Percentiles rank a stretch among this genome's conserved stretches.
Evolutionary conservation across 345 rosid genomes (phyloP).

Genomic region (Pelargonium nanum): DNA sequence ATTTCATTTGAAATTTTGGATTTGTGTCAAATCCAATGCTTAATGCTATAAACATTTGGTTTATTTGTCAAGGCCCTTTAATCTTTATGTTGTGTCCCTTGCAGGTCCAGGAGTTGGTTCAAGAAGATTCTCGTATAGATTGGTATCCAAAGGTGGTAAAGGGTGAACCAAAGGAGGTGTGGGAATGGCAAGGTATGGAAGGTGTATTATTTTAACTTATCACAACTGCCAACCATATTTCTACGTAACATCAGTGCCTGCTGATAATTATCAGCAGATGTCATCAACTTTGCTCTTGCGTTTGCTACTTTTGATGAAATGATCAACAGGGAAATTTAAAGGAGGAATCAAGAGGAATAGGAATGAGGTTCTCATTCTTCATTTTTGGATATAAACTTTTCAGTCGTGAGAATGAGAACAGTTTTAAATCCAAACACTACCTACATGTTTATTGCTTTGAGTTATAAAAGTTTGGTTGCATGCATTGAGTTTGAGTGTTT

Average conservation of each 20-base stretch:
- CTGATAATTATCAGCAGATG: too few species aligned
- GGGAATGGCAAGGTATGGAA: constrained; percentile 92
- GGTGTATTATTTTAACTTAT: background rate
- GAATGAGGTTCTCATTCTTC: too few species aligned
- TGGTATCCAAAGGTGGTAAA: constrained; percentile 65
- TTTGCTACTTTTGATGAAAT: too few species aligned
- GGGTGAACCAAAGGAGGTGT: constrained; percentile 86
- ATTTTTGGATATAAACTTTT: too few species aligned
- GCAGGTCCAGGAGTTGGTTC: constrained; percentile 78
- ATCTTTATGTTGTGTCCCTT: constrained; percentile 2
- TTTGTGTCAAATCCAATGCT: background rate
- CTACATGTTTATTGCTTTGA: too few species aligned
- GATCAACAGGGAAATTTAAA: too few species aligned
- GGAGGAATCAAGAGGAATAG: too few species aligned
- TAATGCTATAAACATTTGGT: background rate
- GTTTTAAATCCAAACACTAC: too few species aligned
- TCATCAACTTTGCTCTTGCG: too few species aligned
- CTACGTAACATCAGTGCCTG: too few species aligned
- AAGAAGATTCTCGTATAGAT: constrained; percentile 87
- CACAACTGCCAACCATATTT: background rate
- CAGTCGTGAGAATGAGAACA: too few species aligned
- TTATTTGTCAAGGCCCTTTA: background rate
- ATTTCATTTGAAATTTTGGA: too few species aligned
- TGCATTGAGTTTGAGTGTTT: background rate
- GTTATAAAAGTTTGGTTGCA: background rate